Conservation (phyloP, 768 basidiomycete species). For the Clitopilus passeckerianus region DNA sequence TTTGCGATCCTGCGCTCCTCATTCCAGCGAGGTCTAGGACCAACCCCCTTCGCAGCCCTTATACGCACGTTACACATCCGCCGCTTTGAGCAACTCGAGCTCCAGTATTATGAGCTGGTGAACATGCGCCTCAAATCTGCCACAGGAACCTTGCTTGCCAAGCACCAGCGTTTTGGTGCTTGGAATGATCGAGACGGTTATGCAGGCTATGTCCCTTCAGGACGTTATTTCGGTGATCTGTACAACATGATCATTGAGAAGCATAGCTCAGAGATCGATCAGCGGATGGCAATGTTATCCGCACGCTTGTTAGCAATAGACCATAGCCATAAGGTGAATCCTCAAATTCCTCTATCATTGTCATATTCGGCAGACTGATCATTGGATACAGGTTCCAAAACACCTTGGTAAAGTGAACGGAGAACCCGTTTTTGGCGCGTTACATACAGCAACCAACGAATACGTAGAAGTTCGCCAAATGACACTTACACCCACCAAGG, state of each 20-base stretch:
- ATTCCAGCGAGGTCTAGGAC: conserved; percentile 17
- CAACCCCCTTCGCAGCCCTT: conserved; percentile 18
- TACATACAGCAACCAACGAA: conserved; percentile 22
- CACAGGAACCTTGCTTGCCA: conserved; percentile 2
- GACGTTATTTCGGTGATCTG: conserved; percentile 14
- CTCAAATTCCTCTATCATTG: not conserved
- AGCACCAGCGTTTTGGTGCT: not conserved
- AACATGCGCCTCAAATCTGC: not conserved
- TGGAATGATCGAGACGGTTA: conserved; percentile 9
- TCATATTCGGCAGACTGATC: not conserved
- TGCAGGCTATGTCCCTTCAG: conserved; percentile 16
- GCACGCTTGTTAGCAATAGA: conserved; percentile 13
- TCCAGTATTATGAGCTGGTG: conserved; percentile 7
- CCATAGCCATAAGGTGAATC: conserved; percentile 21
- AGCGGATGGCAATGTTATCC: conserved; percentile 18
- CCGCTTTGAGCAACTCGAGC: conserved; percentile 12
- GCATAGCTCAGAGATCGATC: conserved; percentile 14
- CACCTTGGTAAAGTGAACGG: conserved; percentile 19
- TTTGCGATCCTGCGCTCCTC: conserved; percentile 13
- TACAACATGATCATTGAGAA: conserved; percentile 19
- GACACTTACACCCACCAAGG: conserved; percentile 22
- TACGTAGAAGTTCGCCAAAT: conserved; percentile 17
- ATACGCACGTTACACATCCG: conserved; percentile 13
- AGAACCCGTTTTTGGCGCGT: conserved; percentile 16
- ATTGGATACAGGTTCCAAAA: conserved; percentile 16